phyloP scores from a whole-genome alignment of 1,139 yeast genomes.

The Scheffersomyces stambukii region DNA sequence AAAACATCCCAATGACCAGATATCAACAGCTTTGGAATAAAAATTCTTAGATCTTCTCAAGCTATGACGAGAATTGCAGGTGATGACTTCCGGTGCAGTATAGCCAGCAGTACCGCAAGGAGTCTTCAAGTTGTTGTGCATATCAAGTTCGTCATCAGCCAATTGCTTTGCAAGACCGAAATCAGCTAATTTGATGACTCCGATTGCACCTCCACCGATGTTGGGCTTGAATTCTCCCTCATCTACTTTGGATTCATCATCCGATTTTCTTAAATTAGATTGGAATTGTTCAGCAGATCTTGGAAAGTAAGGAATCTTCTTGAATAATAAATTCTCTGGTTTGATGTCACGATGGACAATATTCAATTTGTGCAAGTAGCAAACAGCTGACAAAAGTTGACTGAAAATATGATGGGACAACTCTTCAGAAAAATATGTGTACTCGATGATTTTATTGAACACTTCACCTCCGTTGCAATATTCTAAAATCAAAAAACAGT shows the following conservation, averaged over 20 bases:
- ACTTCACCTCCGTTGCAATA: conserved; percentile 91
- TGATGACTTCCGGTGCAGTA: conserved; percentile 90
- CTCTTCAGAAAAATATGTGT: conserved; percentile 85
- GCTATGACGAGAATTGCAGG: conserved; percentile 27
- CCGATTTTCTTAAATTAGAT: conserved; percentile 56
- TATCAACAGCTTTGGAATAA: conserved; percentile 87
- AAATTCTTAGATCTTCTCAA: conserved; percentile 53
- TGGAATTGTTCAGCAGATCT: conserved; percentile 38
- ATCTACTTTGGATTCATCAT: conserved; percentile 72
- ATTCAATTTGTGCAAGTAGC: conserved; percentile 78
- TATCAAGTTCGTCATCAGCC: no score
- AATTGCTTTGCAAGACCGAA: conserved; percentile 89
- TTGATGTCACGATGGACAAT: conserved; percentile 94
- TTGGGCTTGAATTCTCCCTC: conserved; percentile 81
- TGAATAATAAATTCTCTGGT: conserved; percentile 86
- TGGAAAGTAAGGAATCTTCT: conserved; percentile 41
- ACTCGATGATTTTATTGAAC: conserved; percentile 87
- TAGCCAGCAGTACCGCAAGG: conserved; percentile 66
- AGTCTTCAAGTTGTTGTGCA: conserved; percentile 51
- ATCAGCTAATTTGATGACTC: conserved; percentile 82
- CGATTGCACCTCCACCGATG: conserved; percentile 88
- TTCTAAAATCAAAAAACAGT: conserved; percentile 80
- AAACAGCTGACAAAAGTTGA: conserved; percentile 80
- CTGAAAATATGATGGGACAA: conserved; percentile 78
- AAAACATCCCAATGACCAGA: conserved; percentile 96